Percentiles rank a stretch among this genome's conserved stretches.
These are phyloP conservation scores for Colletotrichum sp. DNA, from an alignment of 2,329 filamentous ascomycete genomes.

Conservation along the genomic window DNA sequence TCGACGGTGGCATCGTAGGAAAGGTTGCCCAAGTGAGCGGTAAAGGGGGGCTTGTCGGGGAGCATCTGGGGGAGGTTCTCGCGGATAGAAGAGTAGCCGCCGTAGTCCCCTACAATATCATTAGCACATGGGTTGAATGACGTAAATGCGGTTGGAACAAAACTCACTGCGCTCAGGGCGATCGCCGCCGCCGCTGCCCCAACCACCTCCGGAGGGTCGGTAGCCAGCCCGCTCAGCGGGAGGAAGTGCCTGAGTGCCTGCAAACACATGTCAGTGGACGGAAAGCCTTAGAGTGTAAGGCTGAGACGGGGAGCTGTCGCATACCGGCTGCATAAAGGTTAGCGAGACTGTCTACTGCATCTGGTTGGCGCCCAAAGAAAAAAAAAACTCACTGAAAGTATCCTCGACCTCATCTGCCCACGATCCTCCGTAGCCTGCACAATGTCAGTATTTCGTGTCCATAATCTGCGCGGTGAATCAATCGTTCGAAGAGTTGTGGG, in stretches of 20 bases:
- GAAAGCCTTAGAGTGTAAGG: neutral
- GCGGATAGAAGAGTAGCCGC: constrained; percentile 43
- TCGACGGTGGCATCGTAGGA: constrained; percentile 90
- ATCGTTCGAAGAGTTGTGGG: constrained; percentile 28
- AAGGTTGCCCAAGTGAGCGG: constrained; percentile 94
- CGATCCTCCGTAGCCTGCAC: constrained; percentile 68
- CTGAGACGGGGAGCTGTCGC: constrained; percentile 20
- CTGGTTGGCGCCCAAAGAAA: neutral
- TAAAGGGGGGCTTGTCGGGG: constrained; percentile 91
- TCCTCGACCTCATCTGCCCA: constrained; percentile 99
- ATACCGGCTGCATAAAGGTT: constrained; percentile 39
- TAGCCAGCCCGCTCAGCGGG: constrained; percentile 47
- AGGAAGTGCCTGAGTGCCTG: constrained; percentile 63
- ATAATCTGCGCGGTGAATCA: neutral
- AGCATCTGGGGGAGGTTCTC: constrained; percentile 60
- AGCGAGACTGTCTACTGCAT: constrained; percentile 22
- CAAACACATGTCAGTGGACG: neutral
- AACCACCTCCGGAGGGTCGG: constrained; percentile 31
- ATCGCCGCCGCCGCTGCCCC: constrained; percentile 37
- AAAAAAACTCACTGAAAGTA: constrained; percentile 67
- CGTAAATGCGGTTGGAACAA: neutral
- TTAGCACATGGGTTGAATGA: neutral
- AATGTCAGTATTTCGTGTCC: constrained; percentile 26
- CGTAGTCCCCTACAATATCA: constrained; percentile 13
- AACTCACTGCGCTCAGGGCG: constrained; percentile 44